Base-by-base conservation (phyloP, 768 basidiomycete genomes). In the Gloeophyllum trabeum region DNA sequence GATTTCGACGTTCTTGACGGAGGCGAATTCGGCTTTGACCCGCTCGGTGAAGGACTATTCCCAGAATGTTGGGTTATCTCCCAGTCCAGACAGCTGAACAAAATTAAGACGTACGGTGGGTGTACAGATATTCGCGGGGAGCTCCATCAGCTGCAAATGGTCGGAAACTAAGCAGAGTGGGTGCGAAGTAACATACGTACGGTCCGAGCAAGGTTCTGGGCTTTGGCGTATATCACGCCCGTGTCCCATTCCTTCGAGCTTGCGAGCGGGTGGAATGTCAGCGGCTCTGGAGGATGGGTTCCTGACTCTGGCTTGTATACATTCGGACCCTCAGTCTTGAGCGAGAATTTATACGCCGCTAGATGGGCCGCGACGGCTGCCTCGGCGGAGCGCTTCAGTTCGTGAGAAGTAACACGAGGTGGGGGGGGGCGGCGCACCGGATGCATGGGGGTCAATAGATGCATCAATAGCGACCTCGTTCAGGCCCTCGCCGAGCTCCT, bases 51-150 rank as follows among this genome's bases (percentile, higher is more conserved):
- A 92, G 14, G 59, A 61, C 81, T 86, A 50, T 4, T 32, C 18
- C n/a, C n/a, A n/a, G n/a, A n/a, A n/a, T n/a, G n/a, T n/a, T n/a
- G n/a, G n/a, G n/a, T n/a, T n/a, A n/a, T n/a, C 28, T 13, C 24
- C 28, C 4, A 21, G 40, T 35, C 24, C 26, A 24, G 19, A 37
- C 13, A 32, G 12, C 3, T 1, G 7, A 19, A 35, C 18, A 14
- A 41, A n/a, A 21, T 18, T 21, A 40, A 20, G 40, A 56, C 69
- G 35, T 51, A 81, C 81, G 12, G 86, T 87, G 6, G 88, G 89
- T 2, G 87, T 90, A 67, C 88, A 65, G 59, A 90, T 75, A 57
- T 92, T 92, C 1, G 76, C 88, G 40, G 90, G 90, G 4, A 85
- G 62, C 60, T 92, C 90, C 77, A 76, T 81, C 37, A 92, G 68